Evolutionary conservation across 225 moss, liverwort and hornwort species (phyloP), one percentile per base, ranked within the genome.

Genomic region (Bryoerythrophyllum caledonicum): DNA sequence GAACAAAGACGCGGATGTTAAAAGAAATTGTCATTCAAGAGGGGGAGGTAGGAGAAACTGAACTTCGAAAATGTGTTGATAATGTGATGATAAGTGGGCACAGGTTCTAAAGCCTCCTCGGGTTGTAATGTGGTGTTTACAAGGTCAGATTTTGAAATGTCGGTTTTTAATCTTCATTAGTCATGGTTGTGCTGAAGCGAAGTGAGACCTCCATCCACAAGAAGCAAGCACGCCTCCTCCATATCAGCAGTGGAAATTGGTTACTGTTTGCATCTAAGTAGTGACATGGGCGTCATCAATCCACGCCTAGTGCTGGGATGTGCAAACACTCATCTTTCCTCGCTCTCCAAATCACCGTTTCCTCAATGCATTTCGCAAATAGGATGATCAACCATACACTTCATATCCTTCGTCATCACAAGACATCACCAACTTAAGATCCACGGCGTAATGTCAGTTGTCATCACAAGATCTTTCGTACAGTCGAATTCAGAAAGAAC

Each of bases 271-370:
- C 67, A 75, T 37, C 78, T 37, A 66, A 78, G 0, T 46, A 81
- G 77, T 80, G 84, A 80, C 80, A 80, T 80, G 77, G 46, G 74
- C 70, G 70, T 37, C 70, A 80, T 54, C 2, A 6, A 71, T 11
- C 15, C 30, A 49, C 78, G 81, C 74, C 78, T 71, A 71, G 78
- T 81, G 78, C 71, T 84, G 74, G 81, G 78, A 74, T 74, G 75
- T 78, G 81, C 81, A 77, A 69, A 64, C 28, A 34, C 10, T 1
- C 5, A 32, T 10, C 35, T 11, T 46, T 10, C 75, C 61, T 62
- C 67, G 15, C 37, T 73, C 65, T 55, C 58, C 20, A 67, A 52
- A 52, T 64, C 12, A 5, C 3, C 32, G 32, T 61, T 43, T 80
- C 73, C 64, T 52, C 76, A 69, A 9, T 69, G 80, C 69, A 32